phyloP scores from a whole-genome alignment of 805 yeast species.

The Wickerhamomyces chaumierensis region DNA sequence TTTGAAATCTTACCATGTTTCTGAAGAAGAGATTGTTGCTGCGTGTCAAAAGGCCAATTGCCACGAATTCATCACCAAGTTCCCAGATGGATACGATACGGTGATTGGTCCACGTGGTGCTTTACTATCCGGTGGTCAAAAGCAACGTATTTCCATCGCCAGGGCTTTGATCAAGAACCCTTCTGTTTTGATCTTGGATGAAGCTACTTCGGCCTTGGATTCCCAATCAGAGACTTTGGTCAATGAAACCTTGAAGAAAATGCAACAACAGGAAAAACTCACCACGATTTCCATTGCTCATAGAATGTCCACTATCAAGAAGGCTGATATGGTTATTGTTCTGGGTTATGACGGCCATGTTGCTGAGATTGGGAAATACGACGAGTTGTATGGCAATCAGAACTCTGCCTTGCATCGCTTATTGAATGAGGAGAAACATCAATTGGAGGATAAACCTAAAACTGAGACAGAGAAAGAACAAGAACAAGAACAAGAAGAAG shows the following conservation, averaged over 20 bases:
- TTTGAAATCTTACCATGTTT: constrained; percentile 27
- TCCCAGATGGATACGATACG: constrained; percentile 60
- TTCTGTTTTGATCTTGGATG: constrained; percentile 66
- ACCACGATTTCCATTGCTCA: constrained; percentile 92
- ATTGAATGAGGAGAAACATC: constrained; percentile 23
- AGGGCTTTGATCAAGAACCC: constrained; percentile 74
- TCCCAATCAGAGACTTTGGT: constrained; percentile 64
- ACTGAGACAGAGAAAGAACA: constrained; percentile 6
- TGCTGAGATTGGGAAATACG: constrained; percentile 62
- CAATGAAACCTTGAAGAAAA: constrained; percentile 58
- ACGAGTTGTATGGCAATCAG: constrained; percentile 38
- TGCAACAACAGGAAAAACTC: constrained; percentile 46
- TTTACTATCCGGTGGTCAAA: constrained; percentile 83
- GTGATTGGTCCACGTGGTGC: constrained; percentile 56
- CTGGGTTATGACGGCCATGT: constrained; percentile 73
- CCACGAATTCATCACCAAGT: constrained; percentile 42
- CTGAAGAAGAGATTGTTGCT: constrained; percentile 37
- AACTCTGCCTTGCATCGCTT: constrained; percentile 27
- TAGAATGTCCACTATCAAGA: constrained; percentile 77
- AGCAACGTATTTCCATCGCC: constrained; percentile 80
- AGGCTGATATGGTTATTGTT: constrained; percentile 79
- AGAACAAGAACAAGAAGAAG: constrained; percentile 1
- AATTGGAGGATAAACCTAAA: constrained; percentile 4
- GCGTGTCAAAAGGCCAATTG: constrained; percentile 46
- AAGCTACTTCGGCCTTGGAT: constrained; percentile 85